Percentiles rank a stretch among this genome's conserved stretches.
Conservation (phyloP, 768 basidiomycete genomes). For the Russula emetica region DNA sequence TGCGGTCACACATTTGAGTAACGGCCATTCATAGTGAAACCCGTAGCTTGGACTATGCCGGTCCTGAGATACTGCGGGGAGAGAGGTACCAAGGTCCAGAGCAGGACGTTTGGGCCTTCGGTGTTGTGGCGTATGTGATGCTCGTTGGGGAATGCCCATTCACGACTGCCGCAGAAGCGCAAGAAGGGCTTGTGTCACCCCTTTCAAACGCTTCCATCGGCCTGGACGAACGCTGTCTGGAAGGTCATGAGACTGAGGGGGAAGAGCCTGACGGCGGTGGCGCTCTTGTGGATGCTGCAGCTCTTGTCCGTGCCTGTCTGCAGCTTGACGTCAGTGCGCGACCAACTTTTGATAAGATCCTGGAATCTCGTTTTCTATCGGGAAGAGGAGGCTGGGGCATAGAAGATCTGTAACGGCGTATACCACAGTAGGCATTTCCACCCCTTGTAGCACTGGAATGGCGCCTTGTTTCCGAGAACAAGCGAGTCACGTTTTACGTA, state of each 20-base stretch:
- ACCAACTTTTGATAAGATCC: conserved; percentile 81
- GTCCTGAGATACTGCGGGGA: conserved; percentile 92
- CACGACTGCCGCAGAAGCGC: conserved; percentile 85
- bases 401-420: conserved; percentile 28
- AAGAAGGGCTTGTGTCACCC: conserved; percentile 73
- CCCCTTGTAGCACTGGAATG: conserved; percentile 8
- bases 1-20: conserved; percentile 29
- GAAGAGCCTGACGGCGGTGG: conserved; percentile 82
- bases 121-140: conserved; percentile 94
- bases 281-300: conserved; percentile 76
- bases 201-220: conserved; percentile 73
- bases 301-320: conserved; percentile 79
- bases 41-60: conserved; percentile 83
- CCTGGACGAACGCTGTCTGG: conserved; percentile 74
- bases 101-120: conserved; percentile 98
- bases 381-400: conserved; percentile 73
- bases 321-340: conserved; percentile 71
- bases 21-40: conserved; percentile 26
- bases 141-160: conserved; percentile 91
- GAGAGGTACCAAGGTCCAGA: conserved; percentile 94
- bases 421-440: conserved; percentile 3
- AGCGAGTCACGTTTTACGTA: conserved; percentile 17
- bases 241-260: conserved; percentile 67
- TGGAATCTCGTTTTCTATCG: conserved; percentile 74
- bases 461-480: conserved; percentile 13